Evolutionary conservation across 495 filamentous ascomycete genomes (phyloP), one percentile per base, ranked within the genome.

Genomic region (Hypoxylon crocopeplum): DNA sequence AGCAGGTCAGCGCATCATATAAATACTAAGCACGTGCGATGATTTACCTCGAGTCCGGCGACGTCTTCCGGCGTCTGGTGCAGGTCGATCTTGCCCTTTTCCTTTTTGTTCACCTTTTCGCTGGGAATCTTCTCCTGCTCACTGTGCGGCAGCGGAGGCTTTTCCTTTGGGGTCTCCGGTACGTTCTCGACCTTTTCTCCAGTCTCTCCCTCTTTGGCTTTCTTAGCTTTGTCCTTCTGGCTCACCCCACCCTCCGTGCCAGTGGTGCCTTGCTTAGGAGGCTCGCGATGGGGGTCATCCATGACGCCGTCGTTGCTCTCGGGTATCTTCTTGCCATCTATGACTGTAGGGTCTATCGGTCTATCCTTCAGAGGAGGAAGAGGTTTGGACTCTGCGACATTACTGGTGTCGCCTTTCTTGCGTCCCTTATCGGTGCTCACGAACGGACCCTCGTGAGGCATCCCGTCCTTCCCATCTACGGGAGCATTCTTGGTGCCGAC

Each of bases 381-480:
- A 36, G 85, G 73, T 76, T 85, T 68, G 74, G 80, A 66, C 8
- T 70, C 64, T n/a, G 65, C 19, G 22, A 59, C 65, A 6, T 57
- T 58, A 19, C 69, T 75, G n/a, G 76, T 33, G 22, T 69, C 47
- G 2, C 67, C 69, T 36, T 74, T 64, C 44, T 59, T 69, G 36
- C 73, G 60, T 53, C 64, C 62, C 73, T 72, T 88, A 79, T 71
- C 84, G 16, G 87, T 85, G 60, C 89, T 87, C 44, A 94, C 88
- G 72, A 89, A 93, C 2, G 95, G 94, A 7, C 94, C 94, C 19
- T 85, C 84, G 70, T 98, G 94, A 25, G 94, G 94, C 78, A 92
- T 93, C 20, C 94, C 94, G 80, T 98, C 94, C 59, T 91, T 89
- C 27, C 94, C 95, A 70, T 98, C 94, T 5, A 98, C 89, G 1